phyloP scores from a whole-genome alignment of 2,329 filamentous ascomycete species.

The Dactylellina leptospora region DNA sequence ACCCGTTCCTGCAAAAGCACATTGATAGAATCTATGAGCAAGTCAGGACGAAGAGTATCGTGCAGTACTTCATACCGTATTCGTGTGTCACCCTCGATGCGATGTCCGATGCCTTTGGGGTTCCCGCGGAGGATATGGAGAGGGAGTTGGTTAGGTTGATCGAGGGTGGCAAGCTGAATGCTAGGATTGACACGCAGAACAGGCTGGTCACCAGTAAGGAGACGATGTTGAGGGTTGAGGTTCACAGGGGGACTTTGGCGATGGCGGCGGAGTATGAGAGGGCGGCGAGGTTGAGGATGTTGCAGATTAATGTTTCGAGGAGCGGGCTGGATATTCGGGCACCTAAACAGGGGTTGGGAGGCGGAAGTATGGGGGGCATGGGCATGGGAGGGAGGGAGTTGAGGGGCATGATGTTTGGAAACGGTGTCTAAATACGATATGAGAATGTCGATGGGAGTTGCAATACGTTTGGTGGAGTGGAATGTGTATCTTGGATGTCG shows the following conservation, averaged over 20 bases:
- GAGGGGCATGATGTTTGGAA: conserved; percentile 50
- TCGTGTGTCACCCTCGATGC: conserved; percentile 83
- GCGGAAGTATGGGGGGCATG: conserved; percentile 2
- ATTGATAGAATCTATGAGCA: conserved; percentile 73
- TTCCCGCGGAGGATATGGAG: conserved; percentile 71
- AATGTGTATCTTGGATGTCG: neutral
- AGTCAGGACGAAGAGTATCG: conserved; percentile 89
- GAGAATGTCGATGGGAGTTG: neutral
- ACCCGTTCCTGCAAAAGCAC: conserved; percentile 82
- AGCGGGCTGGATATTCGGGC: conserved; percentile 76
- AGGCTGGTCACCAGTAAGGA: conserved; percentile 77
- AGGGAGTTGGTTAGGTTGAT: conserved; percentile 83
- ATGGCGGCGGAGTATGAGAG: conserved; percentile 76
- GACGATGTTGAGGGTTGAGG: conserved; percentile 71
- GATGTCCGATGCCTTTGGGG: conserved; percentile 79
- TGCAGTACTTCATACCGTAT: conserved; percentile 91
- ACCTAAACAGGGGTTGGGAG: conserved; percentile 52
- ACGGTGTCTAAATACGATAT: conserved; percentile 23
- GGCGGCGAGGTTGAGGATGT: conserved; percentile 77
- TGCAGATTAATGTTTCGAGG: conserved; percentile 77
- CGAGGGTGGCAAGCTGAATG: conserved; percentile 73
- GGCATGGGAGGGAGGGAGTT: conserved; percentile 33
- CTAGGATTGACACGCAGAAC: conserved; percentile 84
- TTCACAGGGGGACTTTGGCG: conserved; percentile 75
- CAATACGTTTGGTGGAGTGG: neutral